Base-by-base conservation (phyloP, 2,329 filamentous ascomycete genomes). In the Ophioceras dolichostomum region DNA sequence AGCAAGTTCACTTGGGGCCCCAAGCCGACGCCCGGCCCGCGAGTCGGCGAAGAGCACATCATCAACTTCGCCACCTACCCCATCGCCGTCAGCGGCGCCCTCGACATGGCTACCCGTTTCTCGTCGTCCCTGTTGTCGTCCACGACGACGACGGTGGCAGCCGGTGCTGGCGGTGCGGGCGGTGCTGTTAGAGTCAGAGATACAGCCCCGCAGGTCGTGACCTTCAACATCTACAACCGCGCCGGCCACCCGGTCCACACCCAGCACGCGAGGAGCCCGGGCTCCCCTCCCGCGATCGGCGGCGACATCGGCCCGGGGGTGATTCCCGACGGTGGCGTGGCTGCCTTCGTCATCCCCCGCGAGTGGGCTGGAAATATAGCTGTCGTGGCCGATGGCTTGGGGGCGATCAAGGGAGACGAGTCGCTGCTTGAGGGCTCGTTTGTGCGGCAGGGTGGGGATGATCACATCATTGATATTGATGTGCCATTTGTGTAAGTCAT, bases 401-500 rank as follows among this genome's bases (percentile, higher is more conserved):
- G 34, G 16, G 16, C 28, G 4, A 31, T 45, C 34, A 32, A 34
- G 2, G 32, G 32, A 13, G 39, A 37, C 21, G 46, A 42, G 18
- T 40, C 39, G 2, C 39, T 46, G 17, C 41, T 43, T 29, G 40
- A 46, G 32, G 34, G 38, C 6, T 47, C 43, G 3, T 47, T 46
- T 22, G 34, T 39, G 8, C 24, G 36, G 28, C 37, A 22, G 18
- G 12, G 6, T 27, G 35, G 32, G 5, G 22, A 32, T 21, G 30
- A 34, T 10, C 40, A 39, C 18, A 32, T 41, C 3, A 40, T 41
- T 4, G 44, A 43, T 12, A 40, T 50, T 5, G 45, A 52, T 34
- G 41, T 51, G 10, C 49, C 46, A 4, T 45, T 41, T 24, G 48
- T 52, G 39, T 45, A 34, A 42, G 44, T 41, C 12, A n/a, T n/a